phyloP scores from a whole-genome alignment of 495 filamentous ascomycete genomes.

The Lasiosphaeria miniovina region DNA sequence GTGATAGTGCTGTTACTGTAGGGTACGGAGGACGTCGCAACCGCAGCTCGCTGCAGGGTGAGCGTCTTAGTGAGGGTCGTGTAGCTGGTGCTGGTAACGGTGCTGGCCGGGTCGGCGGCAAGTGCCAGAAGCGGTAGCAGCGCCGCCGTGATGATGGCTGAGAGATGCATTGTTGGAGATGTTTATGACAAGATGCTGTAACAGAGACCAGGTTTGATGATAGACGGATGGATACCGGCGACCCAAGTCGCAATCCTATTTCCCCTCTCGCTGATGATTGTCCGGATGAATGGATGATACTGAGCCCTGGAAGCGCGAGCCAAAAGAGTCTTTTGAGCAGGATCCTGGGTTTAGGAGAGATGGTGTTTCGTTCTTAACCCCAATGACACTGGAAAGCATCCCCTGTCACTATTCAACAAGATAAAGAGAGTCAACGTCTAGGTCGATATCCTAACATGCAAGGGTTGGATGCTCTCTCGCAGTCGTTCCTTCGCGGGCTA shows the following conservation, averaged over 20 bases:
- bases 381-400: no score
- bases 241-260: no score
- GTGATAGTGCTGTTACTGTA: conserved; percentile 26
- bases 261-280: no score
- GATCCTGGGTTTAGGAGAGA: no score
- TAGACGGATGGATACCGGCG: no score
- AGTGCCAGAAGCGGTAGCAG: conserved; percentile 44
- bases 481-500: background rate
- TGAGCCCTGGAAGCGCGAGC: no score
- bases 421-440: background rate
- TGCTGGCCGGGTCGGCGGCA: conserved; percentile 24
- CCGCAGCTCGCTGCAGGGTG: conserved; percentile 40
- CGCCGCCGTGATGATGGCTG: conserved; percentile 35
- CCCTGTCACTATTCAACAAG: no score
- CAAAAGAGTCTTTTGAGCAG: no score
- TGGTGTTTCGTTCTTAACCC: no score
- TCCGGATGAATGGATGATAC: no score
- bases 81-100: conserved; percentile 44
- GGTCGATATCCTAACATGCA: background rate
- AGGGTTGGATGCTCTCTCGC: background rate
- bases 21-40: conserved; percentile 20
- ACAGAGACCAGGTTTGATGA: background rate
- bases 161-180: conserved; percentile 26
- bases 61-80: conserved; percentile 52
- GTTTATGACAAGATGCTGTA: background rate